Conservation (phyloP, 139 green algal genomes). For the Chlamydomonas sp. region DNA sequence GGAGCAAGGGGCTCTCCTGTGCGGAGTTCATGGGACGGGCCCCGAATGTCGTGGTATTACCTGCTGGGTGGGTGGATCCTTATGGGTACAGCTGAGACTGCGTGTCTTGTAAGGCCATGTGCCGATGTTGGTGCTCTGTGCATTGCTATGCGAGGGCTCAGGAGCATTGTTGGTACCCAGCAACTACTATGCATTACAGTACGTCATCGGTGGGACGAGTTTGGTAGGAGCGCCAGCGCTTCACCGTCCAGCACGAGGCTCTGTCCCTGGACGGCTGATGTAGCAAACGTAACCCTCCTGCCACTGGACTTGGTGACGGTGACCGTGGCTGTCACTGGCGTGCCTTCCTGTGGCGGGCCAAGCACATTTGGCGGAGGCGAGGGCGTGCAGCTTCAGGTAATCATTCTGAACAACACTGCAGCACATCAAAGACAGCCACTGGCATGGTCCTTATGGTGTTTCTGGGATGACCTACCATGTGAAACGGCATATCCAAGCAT, state of each 20-base stretch:
- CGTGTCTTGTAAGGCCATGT: no score
- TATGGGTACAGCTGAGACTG: no score
- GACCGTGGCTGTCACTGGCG: slow-evolving; percentile 19
- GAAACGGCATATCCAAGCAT: not conserved
- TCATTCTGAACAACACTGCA: not conserved
- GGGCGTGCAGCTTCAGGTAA: not conserved
- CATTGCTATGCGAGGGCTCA: no score
- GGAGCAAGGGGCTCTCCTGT: no score
- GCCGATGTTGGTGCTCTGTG: no score
- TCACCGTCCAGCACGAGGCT: slow-evolving; percentile 33
- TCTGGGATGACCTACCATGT: no score
- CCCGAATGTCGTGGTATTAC: no score
- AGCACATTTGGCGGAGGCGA: no score
- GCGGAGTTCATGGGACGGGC: no score
- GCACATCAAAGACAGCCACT: no score
- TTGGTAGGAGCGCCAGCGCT: slow-evolving; percentile 27
- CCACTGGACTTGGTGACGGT: not conserved
- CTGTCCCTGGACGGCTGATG: not conserved
- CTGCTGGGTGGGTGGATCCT: no score
- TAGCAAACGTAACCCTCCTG: slow-evolving; percentile 34
- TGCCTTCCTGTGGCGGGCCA: slow-evolving; percentile 2
- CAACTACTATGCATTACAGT: not conserved
- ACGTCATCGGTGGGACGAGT: not conserved
- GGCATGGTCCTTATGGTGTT: no score
- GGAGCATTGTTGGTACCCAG: not conserved